These are phyloP conservation scores for Baeospora myosura DNA, from an alignment of 1,284 basidiomycete species.

Conservation along the genomic window DNA sequence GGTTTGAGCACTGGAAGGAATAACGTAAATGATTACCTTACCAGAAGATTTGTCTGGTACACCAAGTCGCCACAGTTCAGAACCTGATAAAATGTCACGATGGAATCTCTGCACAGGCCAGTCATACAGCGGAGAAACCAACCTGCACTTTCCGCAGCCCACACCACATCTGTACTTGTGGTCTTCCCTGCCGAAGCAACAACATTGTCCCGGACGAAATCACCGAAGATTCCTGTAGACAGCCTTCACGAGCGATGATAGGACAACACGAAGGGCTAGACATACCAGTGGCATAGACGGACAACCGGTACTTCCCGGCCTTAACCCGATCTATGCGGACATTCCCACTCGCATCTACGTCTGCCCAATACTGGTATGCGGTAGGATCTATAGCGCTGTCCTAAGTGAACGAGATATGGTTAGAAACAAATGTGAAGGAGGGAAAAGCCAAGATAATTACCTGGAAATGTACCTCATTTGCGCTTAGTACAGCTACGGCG, in stretches of 20 bases:
- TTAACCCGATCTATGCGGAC: constrained; percentile 19
- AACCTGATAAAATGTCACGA: constrained; percentile 13
- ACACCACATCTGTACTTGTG: constrained; percentile 13
- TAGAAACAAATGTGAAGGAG: too few relatives aligned
- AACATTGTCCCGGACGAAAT: constrained; percentile 20
- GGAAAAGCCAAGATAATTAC: too few relatives aligned
- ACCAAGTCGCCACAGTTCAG: constrained; percentile 22
- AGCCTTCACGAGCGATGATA: not conserved
- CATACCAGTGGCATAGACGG: constrained; percentile 18
- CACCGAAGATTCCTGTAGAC: constrained; percentile 20
- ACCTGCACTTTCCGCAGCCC: constrained; percentile 19
- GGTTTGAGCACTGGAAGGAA: constrained; percentile 12
- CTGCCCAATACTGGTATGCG: constrained; percentile 22
- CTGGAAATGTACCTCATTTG: constrained; percentile 21
- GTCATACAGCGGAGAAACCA: not conserved
- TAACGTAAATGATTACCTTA: constrained; percentile 12
- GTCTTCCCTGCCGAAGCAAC: constrained; percentile 14
- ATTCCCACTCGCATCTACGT: constrained; percentile 13
- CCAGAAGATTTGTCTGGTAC: constrained; percentile 21
- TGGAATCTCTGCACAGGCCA: not conserved
- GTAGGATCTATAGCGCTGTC: constrained; percentile 15
- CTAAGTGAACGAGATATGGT: too few relatives aligned
- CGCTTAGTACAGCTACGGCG: constrained; percentile 18
- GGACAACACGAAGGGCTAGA: not conserved
- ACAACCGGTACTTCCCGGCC: constrained; percentile 22